A percentile compares a stretch with the other conserved stretches of the same genome.
These are phyloP conservation scores for Wickerhamiella domercqiae DNA, from an alignment of 805 yeast species.

Conservation along the genomic window DNA sequence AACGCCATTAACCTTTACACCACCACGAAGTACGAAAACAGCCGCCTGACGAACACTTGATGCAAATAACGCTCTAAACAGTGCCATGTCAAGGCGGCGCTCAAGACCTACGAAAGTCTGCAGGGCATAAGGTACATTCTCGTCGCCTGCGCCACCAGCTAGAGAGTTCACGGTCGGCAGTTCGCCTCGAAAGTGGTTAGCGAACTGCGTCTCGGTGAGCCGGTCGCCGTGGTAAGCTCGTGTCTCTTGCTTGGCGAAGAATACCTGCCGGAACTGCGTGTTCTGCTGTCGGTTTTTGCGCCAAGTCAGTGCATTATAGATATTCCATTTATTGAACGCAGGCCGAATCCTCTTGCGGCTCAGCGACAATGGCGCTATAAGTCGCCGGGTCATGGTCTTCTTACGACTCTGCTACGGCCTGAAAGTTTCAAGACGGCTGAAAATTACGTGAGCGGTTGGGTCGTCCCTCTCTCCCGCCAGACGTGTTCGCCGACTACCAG, in stretches of 20 bases:
- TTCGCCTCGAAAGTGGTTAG: slow-evolving; percentile 38
- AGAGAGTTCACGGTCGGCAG: not conserved
- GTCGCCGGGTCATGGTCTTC: slow-evolving; percentile 19
- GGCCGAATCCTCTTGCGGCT: slow-evolving; percentile 43
- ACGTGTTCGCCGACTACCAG: not conserved
- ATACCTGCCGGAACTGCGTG: slow-evolving; percentile 82
- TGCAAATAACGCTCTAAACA: slow-evolving; percentile 87
- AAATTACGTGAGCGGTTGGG: slow-evolving; percentile 1
- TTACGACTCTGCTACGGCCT: not conserved
- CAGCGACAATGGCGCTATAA: slow-evolving; percentile 22
- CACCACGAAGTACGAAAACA: slow-evolving; percentile 64
- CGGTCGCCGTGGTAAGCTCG: slow-evolving; percentile 94
- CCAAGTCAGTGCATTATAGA: slow-evolving; percentile 73
- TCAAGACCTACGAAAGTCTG: slow-evolving; percentile 85
- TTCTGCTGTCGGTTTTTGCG: slow-evolving; percentile 28
- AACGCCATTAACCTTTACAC: slow-evolving; percentile 76
- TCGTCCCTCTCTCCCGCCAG: not conserved
- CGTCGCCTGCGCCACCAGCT: slow-evolving; percentile 2
- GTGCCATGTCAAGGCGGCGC: slow-evolving; percentile 74
- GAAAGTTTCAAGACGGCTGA: not conserved
- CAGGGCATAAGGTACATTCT: slow-evolving; percentile 60
- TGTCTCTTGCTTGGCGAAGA: slow-evolving; percentile 80
- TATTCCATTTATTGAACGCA: slow-evolving; percentile 80
- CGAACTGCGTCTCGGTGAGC: slow-evolving; percentile 71
- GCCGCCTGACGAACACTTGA: slow-evolving; percentile 89